Conservation (phyloP, 169 alveolate species). For the Plasmodium chabaudi region DNA sequence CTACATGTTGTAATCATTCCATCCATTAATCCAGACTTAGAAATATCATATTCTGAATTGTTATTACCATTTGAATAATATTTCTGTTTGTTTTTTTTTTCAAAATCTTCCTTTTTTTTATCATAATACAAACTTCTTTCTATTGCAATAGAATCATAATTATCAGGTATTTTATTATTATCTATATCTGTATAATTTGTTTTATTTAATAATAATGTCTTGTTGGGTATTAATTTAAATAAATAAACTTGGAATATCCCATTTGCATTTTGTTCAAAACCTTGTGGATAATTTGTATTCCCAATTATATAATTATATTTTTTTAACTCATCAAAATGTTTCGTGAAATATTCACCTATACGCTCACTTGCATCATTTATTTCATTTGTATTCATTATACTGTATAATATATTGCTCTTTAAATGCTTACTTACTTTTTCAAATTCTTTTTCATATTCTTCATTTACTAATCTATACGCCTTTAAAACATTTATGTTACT, state of each 20-base stretch:
- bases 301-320: constrained; percentile 30
- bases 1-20: too few relatives aligned
- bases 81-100: not conserved
- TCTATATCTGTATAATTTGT: constrained; percentile 4
- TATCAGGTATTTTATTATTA: constrained; percentile 38
- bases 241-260: constrained; percentile 47
- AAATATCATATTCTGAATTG: not conserved
- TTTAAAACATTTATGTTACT: constrained; percentile 67
- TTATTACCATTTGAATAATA: not conserved
- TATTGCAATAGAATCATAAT: constrained; percentile 69
- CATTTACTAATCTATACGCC: constrained; percentile 29
- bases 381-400: constrained; percentile 50
- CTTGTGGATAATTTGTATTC: constrained; percentile 60
- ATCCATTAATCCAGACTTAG: not conserved
- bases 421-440: constrained; percentile 34
- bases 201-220: constrained; percentile 58
- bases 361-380: constrained; percentile 33
- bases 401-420: constrained; percentile 49
- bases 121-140: constrained; percentile 33
- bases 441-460: constrained; percentile 46
- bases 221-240: constrained; percentile 58
- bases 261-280: constrained; percentile 59
- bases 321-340: constrained; percentile 46
- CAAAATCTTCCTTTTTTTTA: not conserved
- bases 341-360: constrained; percentile 35